Evolutionary conservation across 2,329 filamentous ascomycete genomes (phyloP).

Genomic region (Hysterium pulicare): DNA sequence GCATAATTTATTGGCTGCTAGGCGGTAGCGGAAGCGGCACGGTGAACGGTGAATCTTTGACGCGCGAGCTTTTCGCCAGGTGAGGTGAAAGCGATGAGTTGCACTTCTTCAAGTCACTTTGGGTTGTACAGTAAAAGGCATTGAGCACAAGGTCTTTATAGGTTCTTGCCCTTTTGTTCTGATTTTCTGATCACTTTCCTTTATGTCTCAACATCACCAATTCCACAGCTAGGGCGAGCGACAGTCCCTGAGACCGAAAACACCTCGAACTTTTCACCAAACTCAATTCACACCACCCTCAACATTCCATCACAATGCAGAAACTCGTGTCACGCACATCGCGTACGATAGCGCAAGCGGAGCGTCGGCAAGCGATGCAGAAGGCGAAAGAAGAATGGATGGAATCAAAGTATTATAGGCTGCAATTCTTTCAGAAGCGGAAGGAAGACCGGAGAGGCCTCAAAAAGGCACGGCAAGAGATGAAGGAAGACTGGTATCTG

Average conservation of each 20-base stretch:
- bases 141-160: too few species aligned
- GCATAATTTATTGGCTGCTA: too few species aligned
- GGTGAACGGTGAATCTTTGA: neutral
- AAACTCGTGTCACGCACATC: slow-evolving; percentile 65
- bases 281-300: neutral
- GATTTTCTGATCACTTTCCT: too few species aligned
- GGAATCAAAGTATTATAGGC: slow-evolving; percentile 28
- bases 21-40: slow-evolving; percentile 1
- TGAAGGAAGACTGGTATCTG: slow-evolving; percentile 73
- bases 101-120: too few species aligned
- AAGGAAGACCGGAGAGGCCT: slow-evolving; percentile 28
- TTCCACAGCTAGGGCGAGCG: too few species aligned
- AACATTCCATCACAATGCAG: slow-evolving; percentile 46
- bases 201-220: too few species aligned
- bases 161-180: too few species aligned
- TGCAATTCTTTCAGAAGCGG: slow-evolving; percentile 14
- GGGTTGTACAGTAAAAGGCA: neutral
- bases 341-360: slow-evolving; percentile 4
- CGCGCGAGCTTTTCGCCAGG: neutral
- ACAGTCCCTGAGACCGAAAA: too few species aligned
- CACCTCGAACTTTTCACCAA: too few species aligned
- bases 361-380: slow-evolving; percentile 1
- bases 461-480: slow-evolving; percentile 52
- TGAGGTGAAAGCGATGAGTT: too few species aligned
- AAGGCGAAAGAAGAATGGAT: slow-evolving; percentile 17